Percentiles rank a stretch among this genome's conserved stretches.
These are phyloP conservation scores for Phytophthora melonis DNA, from an alignment of 352 stramenopile genomes.

Conservation along the genomic window DNA sequence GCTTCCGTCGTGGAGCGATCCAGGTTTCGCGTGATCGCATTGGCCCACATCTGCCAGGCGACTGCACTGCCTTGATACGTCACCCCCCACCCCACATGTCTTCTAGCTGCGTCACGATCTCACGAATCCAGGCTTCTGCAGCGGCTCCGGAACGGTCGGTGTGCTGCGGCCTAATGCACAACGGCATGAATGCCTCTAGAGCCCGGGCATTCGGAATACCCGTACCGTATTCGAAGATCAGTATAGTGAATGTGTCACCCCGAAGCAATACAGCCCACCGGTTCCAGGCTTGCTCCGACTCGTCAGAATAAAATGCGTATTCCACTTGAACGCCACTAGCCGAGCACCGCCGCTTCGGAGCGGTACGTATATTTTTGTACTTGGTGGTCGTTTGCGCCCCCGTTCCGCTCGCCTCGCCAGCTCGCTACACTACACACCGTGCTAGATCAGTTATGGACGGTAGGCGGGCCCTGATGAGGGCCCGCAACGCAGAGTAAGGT, in stretches of 20 bases:
- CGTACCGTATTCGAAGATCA: slow-evolving; percentile 6
- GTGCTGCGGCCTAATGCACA: not conserved
- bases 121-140: not conserved
- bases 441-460: no score
- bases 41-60: slow-evolving; percentile 18
- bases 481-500: no score
- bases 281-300: not conserved
- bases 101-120: not conserved
- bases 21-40: slow-evolving; percentile 8
- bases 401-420: no score
- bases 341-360: no score
- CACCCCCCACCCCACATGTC: not conserved
- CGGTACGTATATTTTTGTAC: no score
- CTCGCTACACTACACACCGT: no score
- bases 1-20: slow-evolving; percentile 15
- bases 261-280: not conserved
- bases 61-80: slow-evolving; percentile 9
- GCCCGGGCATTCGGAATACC: not conserved
- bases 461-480: no score
- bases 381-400: no score
- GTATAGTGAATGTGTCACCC: not conserved
- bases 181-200: not conserved
- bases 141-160: not conserved
- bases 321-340: not conserved
- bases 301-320: not conserved